Evolutionary conservation across 345 rosid species (phyloP), one percentile per base, ranked within the genome.

Genomic region (Viola odorata): DNA sequence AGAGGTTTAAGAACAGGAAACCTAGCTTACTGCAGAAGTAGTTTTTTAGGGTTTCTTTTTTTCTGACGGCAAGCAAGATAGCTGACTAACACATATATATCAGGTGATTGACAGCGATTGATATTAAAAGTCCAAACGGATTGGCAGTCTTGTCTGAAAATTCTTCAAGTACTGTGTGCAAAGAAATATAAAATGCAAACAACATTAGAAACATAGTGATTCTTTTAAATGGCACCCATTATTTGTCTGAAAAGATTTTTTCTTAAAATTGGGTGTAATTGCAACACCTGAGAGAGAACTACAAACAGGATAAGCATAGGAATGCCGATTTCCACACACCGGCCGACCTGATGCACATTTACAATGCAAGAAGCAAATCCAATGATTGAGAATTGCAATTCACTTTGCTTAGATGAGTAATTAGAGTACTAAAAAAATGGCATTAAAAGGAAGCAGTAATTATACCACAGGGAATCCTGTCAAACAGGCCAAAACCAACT

Each of bases 401-500:
- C 32, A 23, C 32, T 23, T 23, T 23, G 32, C 32, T 23, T 23
- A 47, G 50, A n/a, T 9, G 13, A 47, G n/a, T 47, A 15, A 32
- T 23, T 5, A 51, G 32, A 59, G 11, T 14, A 12, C 5, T 23
- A 1, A 6, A 50, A 40, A 16, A 52, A 41, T 47, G 63, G 17
- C 50, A 48, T 40, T 23, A 7, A 14, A 39, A 13, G 6, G 8
- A 53, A 17, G 36, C 23, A 16, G 55, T 53, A 40, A 65, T 47
- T n/a, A 16, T 87, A 94, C 99, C 96, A 86, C 78, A 12, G 97
- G 96, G 81, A 94, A 94, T 67, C 99, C 99, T 85, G 60, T 94
- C 92, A 79, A 94, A 94, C 67, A 94, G 76, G 23, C 99, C 99
- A 54, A 94, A 94, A 54, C 96, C 99, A 4, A 79, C 92, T 61